phyloP scores from a whole-genome alignment of 2,329 filamentous ascomycete genomes.

The Colletotrichum sp. region DNA sequence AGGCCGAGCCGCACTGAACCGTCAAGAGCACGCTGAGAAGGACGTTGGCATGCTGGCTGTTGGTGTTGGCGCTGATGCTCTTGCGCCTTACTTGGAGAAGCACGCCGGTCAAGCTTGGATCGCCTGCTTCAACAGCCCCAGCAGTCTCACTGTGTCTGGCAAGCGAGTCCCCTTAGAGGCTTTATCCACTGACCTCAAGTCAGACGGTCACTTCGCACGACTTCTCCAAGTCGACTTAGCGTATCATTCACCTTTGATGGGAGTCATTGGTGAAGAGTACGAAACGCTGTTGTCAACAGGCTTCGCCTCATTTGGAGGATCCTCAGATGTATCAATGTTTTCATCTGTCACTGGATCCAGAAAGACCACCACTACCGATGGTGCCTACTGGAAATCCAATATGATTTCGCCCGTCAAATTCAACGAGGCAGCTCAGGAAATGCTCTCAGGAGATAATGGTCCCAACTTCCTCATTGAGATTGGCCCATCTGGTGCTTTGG shows the following conservation, averaged over 20 bases:
- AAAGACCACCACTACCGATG: neutral
- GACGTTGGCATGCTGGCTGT: slow-evolving; percentile 7
- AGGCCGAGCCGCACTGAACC: neutral
- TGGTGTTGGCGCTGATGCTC: neutral
- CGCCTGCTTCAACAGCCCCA: slow-evolving; percentile 17
- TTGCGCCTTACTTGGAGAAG: neutral
- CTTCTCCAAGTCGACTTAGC: slow-evolving; percentile 25
- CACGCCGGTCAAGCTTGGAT: neutral
- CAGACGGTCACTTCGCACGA: slow-evolving; percentile 27
- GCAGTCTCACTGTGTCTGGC: slow-evolving; percentile 14
- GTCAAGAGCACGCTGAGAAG: neutral
- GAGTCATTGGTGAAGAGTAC: neutral
- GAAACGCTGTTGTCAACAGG: neutral
- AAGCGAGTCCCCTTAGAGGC: neutral
- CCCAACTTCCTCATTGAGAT: slow-evolving; percentile 32
- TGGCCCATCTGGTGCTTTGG: slow-evolving; percentile 31
- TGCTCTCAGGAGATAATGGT: neutral
- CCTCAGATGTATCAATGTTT: neutral
- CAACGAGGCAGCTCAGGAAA: neutral
- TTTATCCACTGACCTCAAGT: slow-evolving; percentile 22
- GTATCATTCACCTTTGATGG: slow-evolving; percentile 18
- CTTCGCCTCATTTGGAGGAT: neutral
- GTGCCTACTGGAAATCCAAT: slow-evolving; percentile 5
- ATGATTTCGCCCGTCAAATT: slow-evolving; percentile 11
- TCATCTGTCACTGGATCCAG: slow-evolving; percentile 18